Percentiles rank a stretch among this genome's conserved stretches.
Conservation (phyloP, 345 rosid genomes). For the Gossypium thurberi region DNA sequence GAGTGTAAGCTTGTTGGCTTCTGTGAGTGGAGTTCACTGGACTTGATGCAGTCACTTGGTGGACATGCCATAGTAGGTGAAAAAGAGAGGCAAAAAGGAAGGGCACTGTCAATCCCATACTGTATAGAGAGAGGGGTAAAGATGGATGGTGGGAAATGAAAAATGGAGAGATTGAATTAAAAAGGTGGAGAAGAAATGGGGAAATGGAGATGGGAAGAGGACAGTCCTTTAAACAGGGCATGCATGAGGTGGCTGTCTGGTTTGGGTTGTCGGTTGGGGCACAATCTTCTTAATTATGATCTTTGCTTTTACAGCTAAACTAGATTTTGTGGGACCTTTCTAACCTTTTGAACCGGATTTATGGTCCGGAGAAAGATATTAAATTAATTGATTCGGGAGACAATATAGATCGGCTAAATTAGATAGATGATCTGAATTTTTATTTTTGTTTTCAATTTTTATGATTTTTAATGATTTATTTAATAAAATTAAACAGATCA, state of each 20-base stretch:
- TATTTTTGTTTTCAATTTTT: no score
- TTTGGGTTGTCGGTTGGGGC: slow-evolving; percentile 5
- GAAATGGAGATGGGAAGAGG: not conserved
- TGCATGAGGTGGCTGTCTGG: not conserved
- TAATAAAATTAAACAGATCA: no score
- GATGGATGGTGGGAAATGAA: not conserved
- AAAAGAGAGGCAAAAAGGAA: not conserved
- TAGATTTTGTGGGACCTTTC: not conserved
- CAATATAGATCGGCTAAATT: no score
- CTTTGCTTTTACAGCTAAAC: not conserved
- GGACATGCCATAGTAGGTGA: not conserved
- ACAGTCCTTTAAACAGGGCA: not conserved
- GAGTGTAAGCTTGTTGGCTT: slow-evolving; percentile 15
- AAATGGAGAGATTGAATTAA: not conserved
- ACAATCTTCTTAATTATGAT: not conserved
- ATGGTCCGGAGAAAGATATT: no score
- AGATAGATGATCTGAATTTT: no score
- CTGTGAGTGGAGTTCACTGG: slow-evolving; percentile 14
- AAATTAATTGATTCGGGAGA: no score
- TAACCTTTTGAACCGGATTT: no score
- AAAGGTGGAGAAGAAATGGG: not conserved
- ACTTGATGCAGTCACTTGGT: not conserved
- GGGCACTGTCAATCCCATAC: not conserved
- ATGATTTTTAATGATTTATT: no score
- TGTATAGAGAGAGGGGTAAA: not conserved